Conservation (phyloP, 2,329 filamentous ascomycete genomes). For the Colletotrichum somersetense region DNA sequence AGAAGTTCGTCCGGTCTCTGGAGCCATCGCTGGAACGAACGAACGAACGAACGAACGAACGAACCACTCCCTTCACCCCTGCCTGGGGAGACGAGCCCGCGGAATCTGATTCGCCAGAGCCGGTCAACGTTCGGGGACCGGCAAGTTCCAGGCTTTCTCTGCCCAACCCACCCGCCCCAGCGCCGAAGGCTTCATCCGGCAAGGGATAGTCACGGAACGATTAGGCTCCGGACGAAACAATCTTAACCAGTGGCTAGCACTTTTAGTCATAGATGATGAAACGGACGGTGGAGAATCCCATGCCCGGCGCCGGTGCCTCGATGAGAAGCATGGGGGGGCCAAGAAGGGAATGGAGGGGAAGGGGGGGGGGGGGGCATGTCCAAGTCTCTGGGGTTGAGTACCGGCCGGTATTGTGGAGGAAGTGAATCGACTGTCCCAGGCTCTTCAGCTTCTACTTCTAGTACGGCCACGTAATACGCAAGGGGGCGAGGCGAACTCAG, state of each 20-base stretch:
- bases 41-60: background rate
- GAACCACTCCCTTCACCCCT: background rate
- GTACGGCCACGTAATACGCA: background rate
- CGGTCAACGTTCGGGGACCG: constrained; percentile 1
- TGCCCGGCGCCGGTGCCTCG: background rate
- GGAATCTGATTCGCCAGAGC: background rate
- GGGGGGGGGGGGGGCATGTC: background rate
- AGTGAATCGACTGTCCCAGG: background rate
- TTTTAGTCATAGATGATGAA: background rate
- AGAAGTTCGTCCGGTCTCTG: background rate
- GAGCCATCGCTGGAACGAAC: background rate
- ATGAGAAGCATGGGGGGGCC: background rate
- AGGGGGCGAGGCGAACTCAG: background rate
- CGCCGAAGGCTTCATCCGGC: background rate
- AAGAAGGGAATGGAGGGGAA: background rate
- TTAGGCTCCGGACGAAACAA: constrained; percentile 3
- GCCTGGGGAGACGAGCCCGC: background rate
- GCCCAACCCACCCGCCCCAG: no score
- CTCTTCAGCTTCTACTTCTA: background rate
- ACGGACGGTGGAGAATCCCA: background rate
- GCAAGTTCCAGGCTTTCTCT: background rate
- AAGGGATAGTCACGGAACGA: background rate
- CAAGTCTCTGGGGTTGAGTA: constrained; percentile 23
- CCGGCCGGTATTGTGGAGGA: constrained; percentile 3
- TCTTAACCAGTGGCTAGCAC: background rate